Conservation (phyloP, 1,284 basidiomycete species). For the Boletus semigastroideus region DNA sequence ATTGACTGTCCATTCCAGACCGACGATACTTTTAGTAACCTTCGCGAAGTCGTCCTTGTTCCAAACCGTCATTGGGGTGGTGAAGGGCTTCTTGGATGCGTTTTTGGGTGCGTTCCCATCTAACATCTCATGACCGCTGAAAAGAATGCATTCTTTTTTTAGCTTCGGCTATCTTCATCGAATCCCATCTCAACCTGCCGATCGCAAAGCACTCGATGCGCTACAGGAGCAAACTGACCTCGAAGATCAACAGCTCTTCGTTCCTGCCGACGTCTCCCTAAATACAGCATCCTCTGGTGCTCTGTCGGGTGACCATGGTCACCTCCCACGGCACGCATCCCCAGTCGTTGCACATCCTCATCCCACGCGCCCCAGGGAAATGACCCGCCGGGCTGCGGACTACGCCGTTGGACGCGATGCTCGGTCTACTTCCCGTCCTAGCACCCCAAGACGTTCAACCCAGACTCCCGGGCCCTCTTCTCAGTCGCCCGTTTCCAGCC, state of each 20-base stretch:
- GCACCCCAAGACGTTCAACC: slow-evolving; percentile 28
- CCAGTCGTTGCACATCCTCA: slow-evolving; percentile 32
- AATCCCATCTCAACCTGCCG: slow-evolving; percentile 70
- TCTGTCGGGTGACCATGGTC: slow-evolving; percentile 6
- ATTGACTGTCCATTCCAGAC: not conserved
- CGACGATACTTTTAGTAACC: slow-evolving; percentile 54
- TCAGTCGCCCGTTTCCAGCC: slow-evolving; percentile 25
- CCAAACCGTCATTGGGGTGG: slow-evolving; percentile 97
- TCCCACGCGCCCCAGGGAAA: slow-evolving; percentile 28
- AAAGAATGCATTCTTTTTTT: slow-evolving; percentile 2
- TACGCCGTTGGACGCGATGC: slow-evolving; percentile 16
- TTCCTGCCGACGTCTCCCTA: slow-evolving; percentile 59
- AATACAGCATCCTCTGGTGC: slow-evolving; percentile 13
- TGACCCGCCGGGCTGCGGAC: slow-evolving; percentile 17
- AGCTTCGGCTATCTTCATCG: slow-evolving; percentile 87
- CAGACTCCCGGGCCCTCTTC: slow-evolving; percentile 25
- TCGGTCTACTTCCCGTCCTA: slow-evolving; percentile 28
- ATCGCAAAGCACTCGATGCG: slow-evolving; percentile 53
- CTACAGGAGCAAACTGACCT: slow-evolving; percentile 50
- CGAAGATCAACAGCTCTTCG: slow-evolving; percentile 66
- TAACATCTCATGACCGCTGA: slow-evolving; percentile 2
- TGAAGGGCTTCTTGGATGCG: slow-evolving; percentile 89
- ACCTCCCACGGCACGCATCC: slow-evolving; percentile 10
- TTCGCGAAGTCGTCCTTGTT: slow-evolving; percentile 88
- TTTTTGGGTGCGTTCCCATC: slow-evolving; percentile 73